A percentile compares a stretch with the other conserved stretches of the same genome.
phyloP scores from a whole-genome alignment of 208 protist species.

The Trypanosoma boissoni region DNA sequence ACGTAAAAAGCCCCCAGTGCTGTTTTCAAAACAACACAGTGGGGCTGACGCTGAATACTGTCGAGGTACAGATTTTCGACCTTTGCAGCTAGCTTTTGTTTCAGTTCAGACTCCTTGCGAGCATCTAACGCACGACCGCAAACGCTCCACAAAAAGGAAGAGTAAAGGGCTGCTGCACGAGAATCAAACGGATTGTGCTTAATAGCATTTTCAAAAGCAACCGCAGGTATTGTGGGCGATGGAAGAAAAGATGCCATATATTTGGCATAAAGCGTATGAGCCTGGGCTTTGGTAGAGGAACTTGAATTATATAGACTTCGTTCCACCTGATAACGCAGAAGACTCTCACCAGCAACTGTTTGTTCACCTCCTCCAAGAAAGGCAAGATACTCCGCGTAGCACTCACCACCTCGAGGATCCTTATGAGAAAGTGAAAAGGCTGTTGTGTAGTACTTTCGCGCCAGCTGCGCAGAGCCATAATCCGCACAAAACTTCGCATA shows the following conservation, averaged over 20 bases:
- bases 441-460: constrained; percentile 67
- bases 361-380: constrained; percentile 29
- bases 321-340: constrained; percentile 52
- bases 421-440: constrained; percentile 51
- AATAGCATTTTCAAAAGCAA: constrained; percentile 57
- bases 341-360: constrained; percentile 38
- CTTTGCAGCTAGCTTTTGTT: constrained; percentile 39
- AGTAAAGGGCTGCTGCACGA: constrained; percentile 36
- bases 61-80: constrained; percentile 50
- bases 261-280: constrained; percentile 56
- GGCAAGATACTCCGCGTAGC: constrained; percentile 71
- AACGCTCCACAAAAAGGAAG: constrained; percentile 61
- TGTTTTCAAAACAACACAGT: constrained; percentile 35
- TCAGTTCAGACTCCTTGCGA: constrained; percentile 32
- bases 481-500: constrained; percentile 78
- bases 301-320: constrained; percentile 18
- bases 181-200: constrained; percentile 36
- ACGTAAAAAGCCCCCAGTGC: constrained; percentile 68
- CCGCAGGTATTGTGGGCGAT: constrained; percentile 48
- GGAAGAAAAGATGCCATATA: constrained; percentile 61
- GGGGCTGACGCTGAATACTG: constrained; percentile 39
- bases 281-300: constrained; percentile 16
- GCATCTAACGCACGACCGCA: constrained; percentile 44
- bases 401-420: constrained; percentile 55
- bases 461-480: constrained; percentile 40